phyloP scores from a whole-genome alignment of 2,329 filamentous ascomycete species.

The Fusarium euwallaceae region DNA sequence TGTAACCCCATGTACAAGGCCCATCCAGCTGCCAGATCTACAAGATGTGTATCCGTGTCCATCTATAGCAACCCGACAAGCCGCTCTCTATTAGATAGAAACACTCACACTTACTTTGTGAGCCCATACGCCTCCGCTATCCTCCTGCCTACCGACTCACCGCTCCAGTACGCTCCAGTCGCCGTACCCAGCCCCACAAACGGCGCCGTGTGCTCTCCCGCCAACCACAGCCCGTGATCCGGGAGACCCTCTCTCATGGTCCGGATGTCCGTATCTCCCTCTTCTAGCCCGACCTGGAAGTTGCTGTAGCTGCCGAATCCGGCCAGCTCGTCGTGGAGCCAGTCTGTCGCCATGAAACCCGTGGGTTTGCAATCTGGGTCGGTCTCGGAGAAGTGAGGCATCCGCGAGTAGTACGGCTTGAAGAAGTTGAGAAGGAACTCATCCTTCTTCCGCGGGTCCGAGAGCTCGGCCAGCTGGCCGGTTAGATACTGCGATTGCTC shows the following conservation, averaged over 20 bases:
- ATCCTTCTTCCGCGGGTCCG: constrained; percentile 62
- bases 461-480: constrained; percentile 56
- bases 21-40: not conserved
- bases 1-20: not conserved
- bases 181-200: constrained; percentile 91
- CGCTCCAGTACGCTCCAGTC: constrained; percentile 93
- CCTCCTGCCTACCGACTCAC: constrained; percentile 79
- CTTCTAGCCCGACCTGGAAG: constrained; percentile 81
- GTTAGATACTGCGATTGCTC: constrained; percentile 70
- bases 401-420: constrained; percentile 79
- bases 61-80: not conserved
- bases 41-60: not conserved
- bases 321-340: constrained; percentile 83
- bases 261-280: constrained; percentile 80
- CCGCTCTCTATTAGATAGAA: constrained; percentile 4
- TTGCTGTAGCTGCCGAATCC: constrained; percentile 88
- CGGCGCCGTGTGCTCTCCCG: constrained; percentile 90
- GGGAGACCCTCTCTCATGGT: constrained; percentile 72
- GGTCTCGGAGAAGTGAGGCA: constrained; percentile 74
- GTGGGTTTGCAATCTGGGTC: constrained; percentile 72
- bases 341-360: constrained; percentile 77
- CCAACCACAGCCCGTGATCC: constrained; percentile 82
- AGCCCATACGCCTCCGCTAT: constrained; percentile 68
- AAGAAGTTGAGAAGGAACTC: constrained; percentile 75
- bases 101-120: constrained; percentile 34